These are phyloP conservation scores for Xerocomus spinulosus DNA, from an alignment of 768 basidiomycete genomes.

Conservation along the genomic window DNA sequence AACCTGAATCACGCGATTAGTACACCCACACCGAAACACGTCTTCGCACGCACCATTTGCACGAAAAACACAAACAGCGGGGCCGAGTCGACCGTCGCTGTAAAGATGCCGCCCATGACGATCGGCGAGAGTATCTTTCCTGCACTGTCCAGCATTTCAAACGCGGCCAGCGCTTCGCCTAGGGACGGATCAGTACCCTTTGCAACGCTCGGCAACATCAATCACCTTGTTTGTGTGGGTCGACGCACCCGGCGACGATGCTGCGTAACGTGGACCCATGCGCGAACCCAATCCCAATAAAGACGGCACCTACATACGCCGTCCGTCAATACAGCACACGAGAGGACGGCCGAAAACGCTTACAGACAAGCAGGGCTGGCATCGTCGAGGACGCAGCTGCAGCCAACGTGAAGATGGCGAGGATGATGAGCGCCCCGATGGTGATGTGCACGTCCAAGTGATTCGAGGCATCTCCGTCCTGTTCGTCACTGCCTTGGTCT, in stretches of 20 bases:
- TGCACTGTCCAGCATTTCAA: slow-evolving; percentile 23
- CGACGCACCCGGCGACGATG: slow-evolving; percentile 25
- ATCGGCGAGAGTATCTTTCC: slow-evolving; percentile 24
- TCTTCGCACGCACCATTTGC: slow-evolving; percentile 24
- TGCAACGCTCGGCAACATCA: too few relatives aligned
- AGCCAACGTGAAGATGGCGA: slow-evolving; percentile 10
- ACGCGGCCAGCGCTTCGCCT: slow-evolving; percentile 29
- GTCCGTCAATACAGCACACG: too few relatives aligned
- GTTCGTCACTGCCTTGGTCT: neutral
- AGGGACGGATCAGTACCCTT: neutral
- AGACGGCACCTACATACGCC: slow-evolving; percentile 16
- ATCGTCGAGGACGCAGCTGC: slow-evolving; percentile 11
- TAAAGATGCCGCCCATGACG: slow-evolving; percentile 28
- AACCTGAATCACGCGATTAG: too few relatives aligned
- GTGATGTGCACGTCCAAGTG: slow-evolving; percentile 27
- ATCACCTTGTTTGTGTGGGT: slow-evolving; percentile 27
- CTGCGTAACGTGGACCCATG: slow-evolving; percentile 21
- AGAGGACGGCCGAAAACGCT: too few relatives aligned
- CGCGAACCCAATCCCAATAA: slow-evolving; percentile 9
- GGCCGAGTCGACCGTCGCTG: slow-evolving; percentile 16
- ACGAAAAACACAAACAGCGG: slow-evolving; percentile 25
- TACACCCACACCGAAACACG: too few relatives aligned
- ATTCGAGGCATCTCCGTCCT: slow-evolving; percentile 15
- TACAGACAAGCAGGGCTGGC: slow-evolving; percentile 14
- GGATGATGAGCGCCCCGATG: slow-evolving; percentile 16